Percentiles rank a stretch among this genome's conserved stretches.
Evolutionary conservation across 129 eudicot genomes (phyloP).

Genomic region (Silybum marianum): DNA sequence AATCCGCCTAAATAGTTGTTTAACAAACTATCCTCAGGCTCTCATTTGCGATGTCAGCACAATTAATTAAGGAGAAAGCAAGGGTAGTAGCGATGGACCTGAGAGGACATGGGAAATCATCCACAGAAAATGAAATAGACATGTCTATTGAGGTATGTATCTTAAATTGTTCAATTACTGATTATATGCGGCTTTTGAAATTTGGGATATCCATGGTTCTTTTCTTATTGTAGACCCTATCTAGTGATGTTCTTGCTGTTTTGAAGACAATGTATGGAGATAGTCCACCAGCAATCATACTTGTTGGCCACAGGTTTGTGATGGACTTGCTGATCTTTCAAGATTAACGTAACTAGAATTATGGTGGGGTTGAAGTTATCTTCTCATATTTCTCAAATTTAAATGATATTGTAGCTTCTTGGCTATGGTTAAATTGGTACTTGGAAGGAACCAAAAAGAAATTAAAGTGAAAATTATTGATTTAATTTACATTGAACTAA

Average conservation of each 20-base stretch:
- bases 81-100: constrained; percentile 92
- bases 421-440: constrained; percentile 3
- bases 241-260: constrained; percentile 81
- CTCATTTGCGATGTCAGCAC: constrained; percentile 84
- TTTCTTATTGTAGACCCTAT: constrained; percentile 64
- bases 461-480: constrained; percentile 4
- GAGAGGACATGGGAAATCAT: constrained; percentile 96
- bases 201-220: background rate
- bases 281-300: constrained; percentile 89
- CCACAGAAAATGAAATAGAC: constrained; percentile 84
- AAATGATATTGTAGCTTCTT: background rate
- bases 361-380: background rate
- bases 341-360: background rate
- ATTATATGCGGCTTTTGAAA: background rate
- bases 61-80: constrained; percentile 78
- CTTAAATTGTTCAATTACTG: background rate
- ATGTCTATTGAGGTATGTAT: constrained; percentile 77
- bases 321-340: background rate
- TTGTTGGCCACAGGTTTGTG: constrained; percentile 94
- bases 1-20: background rate
- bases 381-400: background rate
- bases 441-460: background rate
- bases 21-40: constrained; percentile 55
- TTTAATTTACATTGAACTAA: constrained; percentile 8
- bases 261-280: constrained; percentile 93